Percentiles rank a stretch among this genome's conserved stretches.
Conservation (phyloP, 129 eudicot species). For the Rutidosis leptorrhynchoides region DNA sequence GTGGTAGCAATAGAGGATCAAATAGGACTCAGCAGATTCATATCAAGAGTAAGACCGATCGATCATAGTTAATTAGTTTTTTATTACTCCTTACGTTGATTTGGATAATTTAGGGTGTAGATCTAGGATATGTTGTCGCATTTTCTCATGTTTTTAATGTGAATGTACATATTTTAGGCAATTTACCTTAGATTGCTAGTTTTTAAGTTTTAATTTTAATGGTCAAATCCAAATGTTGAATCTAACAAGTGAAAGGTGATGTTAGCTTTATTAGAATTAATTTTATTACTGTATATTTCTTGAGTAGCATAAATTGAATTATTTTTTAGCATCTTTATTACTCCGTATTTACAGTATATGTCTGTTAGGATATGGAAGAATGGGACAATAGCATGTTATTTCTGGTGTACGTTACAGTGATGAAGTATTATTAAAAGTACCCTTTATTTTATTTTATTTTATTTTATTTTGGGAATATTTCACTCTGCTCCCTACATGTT, state of each 20-base stretch:
- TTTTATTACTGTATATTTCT: background rate
- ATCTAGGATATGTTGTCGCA: background rate
- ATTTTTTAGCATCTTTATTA: slow-evolving; percentile 19
- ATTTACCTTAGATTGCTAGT: background rate
- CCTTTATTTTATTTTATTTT: slow-evolving; percentile 4
- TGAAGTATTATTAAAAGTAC: slow-evolving; percentile 14
- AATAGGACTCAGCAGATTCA: background rate
- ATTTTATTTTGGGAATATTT: background rate
- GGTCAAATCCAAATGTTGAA: background rate
- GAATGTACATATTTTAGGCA: slow-evolving; percentile 9
- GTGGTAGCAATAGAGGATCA: background rate
- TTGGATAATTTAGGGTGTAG: background rate
- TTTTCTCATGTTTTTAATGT: background rate
- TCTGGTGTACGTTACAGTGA: background rate
- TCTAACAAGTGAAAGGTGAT: slow-evolving; percentile 1
- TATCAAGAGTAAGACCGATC: background rate
- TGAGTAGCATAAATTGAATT: background rate
- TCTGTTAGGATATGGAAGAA: slow-evolving; percentile 12
- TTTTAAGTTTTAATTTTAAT: too few species aligned
- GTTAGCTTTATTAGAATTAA: background rate
- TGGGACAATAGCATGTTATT: slow-evolving; percentile 23
- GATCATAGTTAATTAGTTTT: background rate
- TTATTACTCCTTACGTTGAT: background rate
- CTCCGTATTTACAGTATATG: too few species aligned
- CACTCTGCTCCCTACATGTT: background rate